A percentile compares a stretch with the other conserved stretches of the same genome.
Evolutionary conservation across 2,329 filamentous ascomycete genomes (phyloP).

Genomic region (Fusarium pseudoanthophilum): DNA sequence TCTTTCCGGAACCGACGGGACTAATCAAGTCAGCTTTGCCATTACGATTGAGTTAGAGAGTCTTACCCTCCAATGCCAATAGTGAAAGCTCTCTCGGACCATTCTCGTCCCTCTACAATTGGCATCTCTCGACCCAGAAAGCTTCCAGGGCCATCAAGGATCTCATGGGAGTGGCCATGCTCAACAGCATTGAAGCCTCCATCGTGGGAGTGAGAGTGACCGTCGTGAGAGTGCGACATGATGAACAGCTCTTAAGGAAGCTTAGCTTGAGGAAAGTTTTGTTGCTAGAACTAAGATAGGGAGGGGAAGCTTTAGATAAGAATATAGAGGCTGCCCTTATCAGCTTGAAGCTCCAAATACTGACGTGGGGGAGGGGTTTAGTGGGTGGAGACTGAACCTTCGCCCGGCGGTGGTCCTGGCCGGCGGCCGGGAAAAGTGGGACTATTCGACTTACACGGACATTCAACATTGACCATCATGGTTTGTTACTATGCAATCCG

Average conservation of each 20-base stretch:
- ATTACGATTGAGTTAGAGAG: background rate
- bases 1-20: slow-evolving; percentile 96
- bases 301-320: slow-evolving; percentile 27
- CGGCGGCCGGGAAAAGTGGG: slow-evolving; percentile 19
- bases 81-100: slow-evolving; percentile 90
- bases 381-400: background rate
- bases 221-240: slow-evolving; percentile 65
- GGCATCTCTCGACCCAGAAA: slow-evolving; percentile 93
- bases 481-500: background rate
- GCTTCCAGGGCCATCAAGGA: slow-evolving; percentile 92
- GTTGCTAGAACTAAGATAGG: background rate
- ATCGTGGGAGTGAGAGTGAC: slow-evolving; percentile 67
- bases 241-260: background rate
- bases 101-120: slow-evolving; percentile 86
- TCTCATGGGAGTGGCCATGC: slow-evolving; percentile 96
- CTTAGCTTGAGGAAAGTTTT: background rate
- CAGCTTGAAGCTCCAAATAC: slow-evolving; percentile 25
- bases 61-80: slow-evolving; percentile 95
- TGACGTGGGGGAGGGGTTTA: slow-evolving; percentile 31
- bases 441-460: background rate
- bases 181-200: slow-evolving; percentile 68
- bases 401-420: slow-evolving; percentile 8
- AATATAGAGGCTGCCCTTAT: slow-evolving; percentile 18
- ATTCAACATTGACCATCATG: background rate
- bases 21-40: slow-evolving; percentile 56